Evolutionary conservation across 2,329 filamentous ascomycete species (phyloP).

Genomic region (Thermothelomyces thermophilus): DNA sequence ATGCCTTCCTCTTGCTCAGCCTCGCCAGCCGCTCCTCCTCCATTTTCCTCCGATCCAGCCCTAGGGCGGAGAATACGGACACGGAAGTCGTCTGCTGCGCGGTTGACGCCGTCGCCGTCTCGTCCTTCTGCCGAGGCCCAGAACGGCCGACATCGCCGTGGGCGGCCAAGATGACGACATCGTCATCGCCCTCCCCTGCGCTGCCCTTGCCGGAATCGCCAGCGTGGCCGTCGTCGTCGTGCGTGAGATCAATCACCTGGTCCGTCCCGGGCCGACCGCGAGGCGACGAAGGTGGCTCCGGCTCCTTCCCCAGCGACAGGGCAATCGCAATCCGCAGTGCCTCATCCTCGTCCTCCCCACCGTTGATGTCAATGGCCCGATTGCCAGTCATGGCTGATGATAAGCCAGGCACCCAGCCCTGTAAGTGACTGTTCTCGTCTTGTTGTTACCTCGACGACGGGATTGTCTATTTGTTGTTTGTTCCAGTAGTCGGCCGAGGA

Average conservation of each 20-base stretch:
- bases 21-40: slow-evolving; percentile 75
- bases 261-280: slow-evolving; percentile 24
- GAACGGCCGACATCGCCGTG: not conserved
- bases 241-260: slow-evolving; percentile 22
- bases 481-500: not conserved
- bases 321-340: slow-evolving; percentile 56
- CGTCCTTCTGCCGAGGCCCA: not conserved
- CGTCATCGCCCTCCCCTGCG: not conserved
- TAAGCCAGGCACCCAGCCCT: not conserved
- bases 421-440: not conserved
- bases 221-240: slow-evolving; percentile 12
- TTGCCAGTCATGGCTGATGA: slow-evolving; percentile 6
- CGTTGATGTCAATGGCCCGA: slow-evolving; percentile 26
- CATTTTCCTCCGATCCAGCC: slow-evolving; percentile 73
- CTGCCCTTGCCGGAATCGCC: not conserved
- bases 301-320: slow-evolving; percentile 42
- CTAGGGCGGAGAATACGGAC: slow-evolving; percentile 36
- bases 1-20: slow-evolving; percentile 47
- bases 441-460: not conserved
- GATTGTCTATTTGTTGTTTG: not conserved
- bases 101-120: slow-evolving; percentile 10
- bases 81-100: slow-evolving; percentile 3
- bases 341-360: slow-evolving; percentile 46
- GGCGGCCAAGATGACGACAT: not conserved
- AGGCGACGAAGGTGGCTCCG: not conserved